phyloP scores from a whole-genome alignment of 805 yeast species.

The Lipomyces spencermartinsiae region DNA sequence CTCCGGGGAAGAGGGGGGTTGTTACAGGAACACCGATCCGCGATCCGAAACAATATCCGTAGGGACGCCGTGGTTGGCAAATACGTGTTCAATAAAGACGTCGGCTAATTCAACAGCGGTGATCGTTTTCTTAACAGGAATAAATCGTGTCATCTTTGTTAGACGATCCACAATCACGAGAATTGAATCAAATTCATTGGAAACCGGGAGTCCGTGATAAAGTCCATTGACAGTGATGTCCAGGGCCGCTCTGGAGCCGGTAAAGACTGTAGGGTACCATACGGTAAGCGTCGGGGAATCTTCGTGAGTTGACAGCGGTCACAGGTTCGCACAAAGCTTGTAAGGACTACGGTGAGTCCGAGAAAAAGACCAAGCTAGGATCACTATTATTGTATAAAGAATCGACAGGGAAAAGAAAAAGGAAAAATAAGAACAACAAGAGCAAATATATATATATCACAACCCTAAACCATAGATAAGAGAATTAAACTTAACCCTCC shows the following conservation, averaged over 20 bases:
- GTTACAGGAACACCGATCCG: neutral
- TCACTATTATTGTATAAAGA: too few species aligned
- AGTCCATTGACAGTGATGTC: neutral
- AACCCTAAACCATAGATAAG: too few species aligned
- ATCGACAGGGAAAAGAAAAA: too few species aligned
- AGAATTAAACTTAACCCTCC: too few species aligned
- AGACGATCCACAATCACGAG: constrained; percentile 16
- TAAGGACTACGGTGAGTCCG: too few species aligned
- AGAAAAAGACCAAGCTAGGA: too few species aligned
- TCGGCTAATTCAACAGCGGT: constrained; percentile 7
- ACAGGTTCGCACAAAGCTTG: too few species aligned
- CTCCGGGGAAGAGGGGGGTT: too few species aligned
- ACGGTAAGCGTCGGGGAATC: too few species aligned
- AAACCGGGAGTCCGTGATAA: neutral
- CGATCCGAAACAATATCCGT: constrained; percentile 1
- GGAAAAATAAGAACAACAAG: too few species aligned
- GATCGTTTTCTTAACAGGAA: neutral
- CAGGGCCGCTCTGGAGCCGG: neutral
- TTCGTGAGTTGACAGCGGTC: too few species aligned
- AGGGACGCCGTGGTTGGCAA: neutral
- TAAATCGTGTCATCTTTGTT: constrained; percentile 13
- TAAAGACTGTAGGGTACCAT: constrained; percentile 1
- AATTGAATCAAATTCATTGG: neutral
- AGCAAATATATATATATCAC: too few species aligned
- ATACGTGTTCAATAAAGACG: neutral